Percentiles rank a stretch among this genome's conserved stretches.
Conservation (phyloP, 257 asterid species). For the Solanum piurae region DNA sequence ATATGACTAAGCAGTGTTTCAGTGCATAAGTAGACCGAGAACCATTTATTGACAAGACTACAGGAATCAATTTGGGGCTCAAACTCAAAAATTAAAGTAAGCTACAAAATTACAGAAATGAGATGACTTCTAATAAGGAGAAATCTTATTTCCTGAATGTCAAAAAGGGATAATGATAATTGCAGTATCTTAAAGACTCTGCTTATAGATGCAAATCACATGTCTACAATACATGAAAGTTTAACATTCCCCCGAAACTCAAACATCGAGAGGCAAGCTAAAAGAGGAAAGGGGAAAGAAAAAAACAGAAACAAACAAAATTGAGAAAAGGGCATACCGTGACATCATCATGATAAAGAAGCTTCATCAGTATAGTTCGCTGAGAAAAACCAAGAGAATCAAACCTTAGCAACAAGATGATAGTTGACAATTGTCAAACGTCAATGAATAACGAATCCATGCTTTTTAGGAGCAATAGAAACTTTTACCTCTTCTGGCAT, state of each 20-base stretch:
- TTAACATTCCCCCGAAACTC: not conserved
- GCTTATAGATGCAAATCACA: not conserved
- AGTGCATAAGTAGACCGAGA: not conserved
- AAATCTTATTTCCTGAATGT: not conserved
- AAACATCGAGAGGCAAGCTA: not conserved
- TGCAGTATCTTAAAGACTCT: not conserved
- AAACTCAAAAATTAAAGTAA: not conserved
- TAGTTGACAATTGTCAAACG: not conserved
- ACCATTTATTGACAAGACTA: not conserved
- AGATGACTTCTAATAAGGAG: not conserved
- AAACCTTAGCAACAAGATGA: not conserved
- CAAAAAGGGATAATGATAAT: not conserved
- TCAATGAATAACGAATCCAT: not conserved
- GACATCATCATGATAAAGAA: constrained; percentile 75
- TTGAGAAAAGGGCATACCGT: constrained; percentile 49
- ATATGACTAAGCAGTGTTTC: not conserved
- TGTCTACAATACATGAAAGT: not conserved
- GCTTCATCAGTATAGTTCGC: constrained; percentile 95
- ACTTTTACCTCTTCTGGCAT: constrained; percentile 87
- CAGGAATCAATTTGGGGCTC: not conserved
- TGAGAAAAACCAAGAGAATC: constrained; percentile 28
- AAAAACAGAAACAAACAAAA: not conserved
- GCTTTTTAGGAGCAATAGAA: constrained; percentile 5
- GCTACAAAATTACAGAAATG: not conserved
- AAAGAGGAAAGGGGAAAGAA: not conserved